A percentile compares a stretch with the other conserved stretches of the same genome.
Conservation (phyloP, 2,329 filamentous ascomycete species). For the Chaetomium globosum region DNA sequence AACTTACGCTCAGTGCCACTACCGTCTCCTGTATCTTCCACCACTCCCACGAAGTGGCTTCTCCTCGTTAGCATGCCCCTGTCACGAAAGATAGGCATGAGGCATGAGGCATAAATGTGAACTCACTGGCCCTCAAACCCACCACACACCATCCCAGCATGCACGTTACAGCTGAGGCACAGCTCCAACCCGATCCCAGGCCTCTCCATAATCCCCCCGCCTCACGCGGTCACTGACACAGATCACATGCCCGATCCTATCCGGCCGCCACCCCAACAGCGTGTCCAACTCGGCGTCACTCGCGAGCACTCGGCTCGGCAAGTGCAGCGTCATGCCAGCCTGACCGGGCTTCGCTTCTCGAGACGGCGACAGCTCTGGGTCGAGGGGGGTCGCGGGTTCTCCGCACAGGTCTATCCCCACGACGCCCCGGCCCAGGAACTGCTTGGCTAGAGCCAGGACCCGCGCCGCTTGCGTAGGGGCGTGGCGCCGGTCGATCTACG, state of each 20-base stretch:
- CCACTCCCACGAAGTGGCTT: constrained; percentile 75
- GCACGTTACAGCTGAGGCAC: constrained; percentile 80
- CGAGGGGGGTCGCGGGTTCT: constrained; percentile 61
- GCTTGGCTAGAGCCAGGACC: constrained; percentile 64
- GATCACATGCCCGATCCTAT: constrained; percentile 77
- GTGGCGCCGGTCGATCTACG: constrained; percentile 65
- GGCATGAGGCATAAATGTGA: neutral
- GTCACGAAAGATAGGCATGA: neutral
- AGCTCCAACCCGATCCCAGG: constrained; percentile 68
- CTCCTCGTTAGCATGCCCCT: constrained; percentile 3
- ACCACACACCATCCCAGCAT: constrained; percentile 70
- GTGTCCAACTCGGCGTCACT: constrained; percentile 62
- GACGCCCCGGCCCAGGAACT: constrained; percentile 57
- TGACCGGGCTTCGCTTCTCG: too few species aligned
- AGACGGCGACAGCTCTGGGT: constrained; percentile 58
- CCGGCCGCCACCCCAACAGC: constrained; percentile 67
- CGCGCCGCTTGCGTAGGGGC: constrained; percentile 61
- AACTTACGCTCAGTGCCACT: constrained; percentile 69
- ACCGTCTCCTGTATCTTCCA: constrained; percentile 58
- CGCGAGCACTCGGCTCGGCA: constrained; percentile 65
- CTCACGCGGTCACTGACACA: constrained; percentile 67
- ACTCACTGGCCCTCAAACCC: constrained; percentile 62
- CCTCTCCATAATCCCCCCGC: constrained; percentile 56
- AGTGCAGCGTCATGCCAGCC: constrained; percentile 73
- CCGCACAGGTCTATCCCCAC: constrained; percentile 80